phyloP scores from a whole-genome alignment of 2,329 filamentous ascomycete genomes.

The Tolypocladium tundrense region DNA sequence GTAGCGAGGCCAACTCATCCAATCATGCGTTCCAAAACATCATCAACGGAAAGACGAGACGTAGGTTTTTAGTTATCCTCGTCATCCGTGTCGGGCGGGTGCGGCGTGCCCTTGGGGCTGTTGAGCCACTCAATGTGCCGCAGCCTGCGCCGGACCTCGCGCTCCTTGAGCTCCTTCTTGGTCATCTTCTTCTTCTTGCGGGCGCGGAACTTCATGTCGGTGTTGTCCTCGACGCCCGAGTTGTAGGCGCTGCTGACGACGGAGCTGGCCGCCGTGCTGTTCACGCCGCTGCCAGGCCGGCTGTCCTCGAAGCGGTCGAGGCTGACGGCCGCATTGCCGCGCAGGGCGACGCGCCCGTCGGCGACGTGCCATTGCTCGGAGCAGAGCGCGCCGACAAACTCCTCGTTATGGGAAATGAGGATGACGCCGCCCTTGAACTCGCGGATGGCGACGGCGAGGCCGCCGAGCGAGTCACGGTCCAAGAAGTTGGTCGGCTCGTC shows the following conservation, averaged over 20 bases:
- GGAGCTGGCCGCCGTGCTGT: slow-evolving; percentile 46
- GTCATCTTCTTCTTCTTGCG: slow-evolving; percentile 99
- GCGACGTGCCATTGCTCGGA: slow-evolving; percentile 94
- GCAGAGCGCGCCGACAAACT: slow-evolving; percentile 93
- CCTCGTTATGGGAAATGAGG: slow-evolving; percentile 99
- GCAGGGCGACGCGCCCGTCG: slow-evolving; percentile 77
- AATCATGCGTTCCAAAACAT: background rate
- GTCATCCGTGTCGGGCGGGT: slow-evolving; percentile 68
- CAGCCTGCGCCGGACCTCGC: slow-evolving; percentile 75
- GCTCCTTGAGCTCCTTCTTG: slow-evolving; percentile 89
- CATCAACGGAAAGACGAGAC: background rate
- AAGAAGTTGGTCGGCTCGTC: slow-evolving; percentile 99
- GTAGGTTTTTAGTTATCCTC: slow-evolving; percentile 35
- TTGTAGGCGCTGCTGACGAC: slow-evolving; percentile 49
- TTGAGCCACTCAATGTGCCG: slow-evolving; percentile 81
- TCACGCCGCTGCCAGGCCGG: slow-evolving; percentile 47
- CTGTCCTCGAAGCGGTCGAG: slow-evolving; percentile 83
- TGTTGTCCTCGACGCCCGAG: slow-evolving; percentile 61
- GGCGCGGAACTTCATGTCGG: slow-evolving; percentile 74
- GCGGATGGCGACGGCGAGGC: slow-evolving; percentile 92
- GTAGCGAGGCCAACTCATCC: background rate
- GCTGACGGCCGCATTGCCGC: slow-evolving; percentile 63
- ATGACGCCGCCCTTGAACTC: slow-evolving; percentile 98
- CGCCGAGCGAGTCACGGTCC: slow-evolving; percentile 93
- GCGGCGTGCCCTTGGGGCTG: slow-evolving; percentile 73